Base-by-base conservation (phyloP, 768 basidiomycete species). In the Leccinum incarnatum region DNA sequence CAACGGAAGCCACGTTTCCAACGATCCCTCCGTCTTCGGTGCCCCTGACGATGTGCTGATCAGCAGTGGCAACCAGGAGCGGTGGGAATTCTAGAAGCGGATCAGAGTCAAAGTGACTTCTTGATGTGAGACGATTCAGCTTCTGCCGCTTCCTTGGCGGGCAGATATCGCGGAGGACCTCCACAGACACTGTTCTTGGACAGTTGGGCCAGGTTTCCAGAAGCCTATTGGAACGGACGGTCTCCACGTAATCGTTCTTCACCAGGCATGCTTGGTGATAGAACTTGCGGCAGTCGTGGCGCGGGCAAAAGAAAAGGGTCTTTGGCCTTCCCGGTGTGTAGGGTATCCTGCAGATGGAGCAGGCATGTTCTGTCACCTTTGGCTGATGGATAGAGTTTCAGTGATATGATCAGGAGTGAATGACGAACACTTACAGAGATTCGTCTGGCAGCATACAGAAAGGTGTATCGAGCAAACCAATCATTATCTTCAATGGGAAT, bases 291-390 rank as follows among this genome's bases (percentile, higher is more conserved):
- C 86, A 87, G 0, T 61, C 55, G 0, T 79, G 81, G 0, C 81
- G 78, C 0, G 84, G 83, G 63, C 86, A 87, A 54, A 84, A 84
- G 54, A 86, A 82, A 72, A 82, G 83, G 7, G 81, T 64, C 56
- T 25, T 67, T 50, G 42, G 65, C 23, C 45, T 73, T 63, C 79
- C 74, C 0, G 83, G 81, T 29, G 72, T 72, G 62, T 86, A 87
- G 0, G 80, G 78, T 3, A 67, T 45, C 12, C 60, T 61, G 70
- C 86, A 87, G 4, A 75, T 62, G 9, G 42, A 11, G 55, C 85
- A 87, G 0, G 78, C 74, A 12, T 53, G 50, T 0, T 64, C 52
- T 0, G 72, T 67, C 0, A 75, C 78, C 62, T 75, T 78, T 12
- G 81, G 82, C 82, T 85, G 37, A 55, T 6, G 3, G n/a, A 49